phyloP scores from a whole-genome alignment of 495 filamentous ascomycete genomes.

The Lophiotrema nucula region DNA sequence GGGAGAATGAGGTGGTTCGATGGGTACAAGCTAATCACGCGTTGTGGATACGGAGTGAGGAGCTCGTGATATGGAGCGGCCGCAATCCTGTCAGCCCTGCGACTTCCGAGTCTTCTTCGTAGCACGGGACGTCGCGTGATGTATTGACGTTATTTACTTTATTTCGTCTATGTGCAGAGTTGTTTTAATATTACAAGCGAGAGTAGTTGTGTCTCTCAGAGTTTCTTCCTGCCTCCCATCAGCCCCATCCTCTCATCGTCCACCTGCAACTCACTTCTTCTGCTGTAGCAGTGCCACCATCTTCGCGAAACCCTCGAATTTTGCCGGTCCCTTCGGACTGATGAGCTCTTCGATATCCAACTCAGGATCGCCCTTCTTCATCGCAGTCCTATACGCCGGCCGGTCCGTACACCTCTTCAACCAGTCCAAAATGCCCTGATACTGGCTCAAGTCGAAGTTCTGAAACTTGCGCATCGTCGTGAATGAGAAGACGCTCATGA shows the following conservation, averaged over 20 bases:
- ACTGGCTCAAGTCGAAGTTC: slow-evolving; percentile 46
- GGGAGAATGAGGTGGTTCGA: too few relatives aligned
- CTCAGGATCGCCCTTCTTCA: slow-evolving; percentile 30
- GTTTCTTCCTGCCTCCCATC: background rate
- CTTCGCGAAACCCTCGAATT: slow-evolving; percentile 4
- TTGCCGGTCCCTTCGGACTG: slow-evolving; percentile 5
- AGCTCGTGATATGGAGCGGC: too few relatives aligned
- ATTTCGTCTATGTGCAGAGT: too few relatives aligned
- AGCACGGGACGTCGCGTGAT: too few relatives aligned
- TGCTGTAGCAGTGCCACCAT: background rate
- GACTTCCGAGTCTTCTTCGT: too few relatives aligned
- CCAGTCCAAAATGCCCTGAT: slow-evolving; percentile 49
- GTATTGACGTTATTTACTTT: too few relatives aligned
- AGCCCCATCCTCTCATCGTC: background rate
- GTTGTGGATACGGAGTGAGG: too few relatives aligned
- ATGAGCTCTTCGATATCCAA: slow-evolving; percentile 10
- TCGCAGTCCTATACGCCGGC: slow-evolving; percentile 21
- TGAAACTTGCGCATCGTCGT: slow-evolving; percentile 56
- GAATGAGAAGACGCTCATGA: slow-evolving; percentile 55
- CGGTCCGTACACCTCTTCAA: slow-evolving; percentile 34
- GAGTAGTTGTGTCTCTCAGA: too few relatives aligned
- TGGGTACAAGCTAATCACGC: too few relatives aligned
- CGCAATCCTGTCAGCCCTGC: too few relatives aligned
- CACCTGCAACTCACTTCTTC: background rate
- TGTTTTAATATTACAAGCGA: too few relatives aligned